Percentiles rank a stretch among this genome's conserved stretches.
These are phyloP conservation scores for Lichtheimia corymbifera DNA, from an alignment of 371 early-diverging fungal species.

Conservation along the genomic window DNA sequence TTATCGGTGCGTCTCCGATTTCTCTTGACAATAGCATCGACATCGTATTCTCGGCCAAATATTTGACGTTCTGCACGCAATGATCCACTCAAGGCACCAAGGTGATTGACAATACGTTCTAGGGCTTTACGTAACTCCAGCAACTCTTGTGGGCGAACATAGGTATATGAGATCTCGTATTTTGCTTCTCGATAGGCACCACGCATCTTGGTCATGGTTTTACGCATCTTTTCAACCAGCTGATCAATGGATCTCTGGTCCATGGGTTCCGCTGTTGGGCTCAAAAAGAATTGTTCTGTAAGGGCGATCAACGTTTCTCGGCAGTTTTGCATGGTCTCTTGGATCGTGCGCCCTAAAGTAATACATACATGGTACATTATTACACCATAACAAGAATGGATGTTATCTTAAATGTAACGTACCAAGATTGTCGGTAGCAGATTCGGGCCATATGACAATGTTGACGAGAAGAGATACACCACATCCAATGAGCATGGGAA, in stretches of 20 bases:
- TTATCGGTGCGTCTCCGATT: conserved; percentile 23
- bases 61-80: conserved; percentile 42
- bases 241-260: conserved; percentile 29
- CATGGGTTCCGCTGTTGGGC: conserved; percentile 28
- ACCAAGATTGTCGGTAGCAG: conserved; percentile 47
- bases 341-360: conserved; percentile 34
- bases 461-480: conserved; percentile 37
- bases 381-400: background rate
- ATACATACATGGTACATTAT: background rate
- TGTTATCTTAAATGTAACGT: background rate
- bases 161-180: conserved; percentile 48
- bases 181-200: conserved; percentile 48
- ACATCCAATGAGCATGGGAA: conserved; percentile 26
- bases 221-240: conserved; percentile 35
- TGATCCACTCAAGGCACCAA: conserved; percentile 44
- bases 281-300: conserved; percentile 45
- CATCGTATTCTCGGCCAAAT: conserved; percentile 23
- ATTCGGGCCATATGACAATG: conserved; percentile 46
- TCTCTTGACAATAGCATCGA: background rate
- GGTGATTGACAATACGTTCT: conserved; percentile 38
- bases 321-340: conserved; percentile 39
- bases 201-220: conserved; percentile 41
- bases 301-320: conserved; percentile 40
- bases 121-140: conserved; percentile 34
- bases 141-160: conserved; percentile 40